phyloP scores from a whole-genome alignment of 2,329 filamentous ascomycete species.

The Clonostachys chloroleuca region DNA sequence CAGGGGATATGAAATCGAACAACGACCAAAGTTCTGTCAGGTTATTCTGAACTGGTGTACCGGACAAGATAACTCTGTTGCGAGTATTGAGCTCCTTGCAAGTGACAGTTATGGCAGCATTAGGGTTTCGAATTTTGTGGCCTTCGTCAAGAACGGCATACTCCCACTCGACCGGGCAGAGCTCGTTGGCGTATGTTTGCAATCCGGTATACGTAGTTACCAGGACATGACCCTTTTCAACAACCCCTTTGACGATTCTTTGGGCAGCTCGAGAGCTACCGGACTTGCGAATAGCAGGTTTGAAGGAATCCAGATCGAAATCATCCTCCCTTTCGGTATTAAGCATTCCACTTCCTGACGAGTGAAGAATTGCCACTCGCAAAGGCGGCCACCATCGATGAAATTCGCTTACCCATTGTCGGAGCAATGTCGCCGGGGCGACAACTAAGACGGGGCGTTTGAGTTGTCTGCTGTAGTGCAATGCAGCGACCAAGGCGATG shows the following conservation, averaged over 20 bases:
- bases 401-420: conserved; percentile 98
- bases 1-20: conserved; percentile 96
- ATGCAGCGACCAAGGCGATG: conserved; percentile 76
- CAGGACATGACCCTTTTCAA: conserved; percentile 82
- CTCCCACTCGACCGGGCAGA: conserved; percentile 84
- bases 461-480: conserved; percentile 88
- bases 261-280: conserved; percentile 49
- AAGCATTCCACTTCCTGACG: conserved; percentile 94
- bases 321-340: conserved; percentile 64
- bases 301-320: conserved; percentile 39
- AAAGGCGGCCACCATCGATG: conserved; percentile 99
- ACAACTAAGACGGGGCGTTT: conserved; percentile 85
- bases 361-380: conserved; percentile 89
- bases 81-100: conserved; percentile 91
- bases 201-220: conserved; percentile 95
- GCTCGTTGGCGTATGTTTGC: conserved; percentile 82
- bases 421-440: conserved; percentile 88
- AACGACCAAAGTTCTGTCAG: conserved; percentile 92
- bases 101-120: conserved; percentile 88
- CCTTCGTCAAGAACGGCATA: conserved; percentile 95
- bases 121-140: conserved; percentile 96
- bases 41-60: conserved; percentile 97
- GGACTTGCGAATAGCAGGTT: conserved; percentile 30
- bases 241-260: conserved; percentile 77
- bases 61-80: conserved; percentile 89